These are phyloP conservation scores for Pleurotus djamor DNA, from an alignment of 768 basidiomycete genomes.

Conservation along the genomic window DNA sequence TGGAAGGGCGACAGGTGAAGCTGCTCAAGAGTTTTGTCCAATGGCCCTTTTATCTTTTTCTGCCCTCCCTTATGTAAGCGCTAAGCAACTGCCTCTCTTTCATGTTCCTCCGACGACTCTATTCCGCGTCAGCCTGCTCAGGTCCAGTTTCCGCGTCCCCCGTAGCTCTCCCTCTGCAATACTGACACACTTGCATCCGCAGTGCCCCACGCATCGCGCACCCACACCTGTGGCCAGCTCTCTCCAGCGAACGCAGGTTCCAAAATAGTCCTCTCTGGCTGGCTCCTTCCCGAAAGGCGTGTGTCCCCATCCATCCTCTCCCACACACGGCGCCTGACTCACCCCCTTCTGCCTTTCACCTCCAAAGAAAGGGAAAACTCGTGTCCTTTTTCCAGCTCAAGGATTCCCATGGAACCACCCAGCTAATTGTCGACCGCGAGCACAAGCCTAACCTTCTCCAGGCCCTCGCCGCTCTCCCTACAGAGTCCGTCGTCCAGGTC, in stretches of 20 bases:
- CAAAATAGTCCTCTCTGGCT: constrained; percentile 73
- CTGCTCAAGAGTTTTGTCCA: too few species aligned
- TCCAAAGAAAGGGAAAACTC: constrained; percentile 63
- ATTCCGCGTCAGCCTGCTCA: too few species aligned
- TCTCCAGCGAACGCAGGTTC: constrained; percentile 47
- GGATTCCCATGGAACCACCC: constrained; percentile 74
- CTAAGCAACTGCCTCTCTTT: too few species aligned
- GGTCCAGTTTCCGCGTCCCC: too few species aligned
- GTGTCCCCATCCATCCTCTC: constrained; percentile 23
- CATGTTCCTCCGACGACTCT: too few species aligned
- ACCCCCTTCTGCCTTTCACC: constrained; percentile 33
- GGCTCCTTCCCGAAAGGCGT: constrained; percentile 82
- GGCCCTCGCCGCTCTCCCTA: constrained; percentile 58
- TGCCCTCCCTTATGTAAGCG: too few species aligned
- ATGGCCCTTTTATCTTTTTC: too few species aligned
- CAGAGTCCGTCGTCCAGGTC: constrained; percentile 78
- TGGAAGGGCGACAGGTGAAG: constrained; percentile 10
- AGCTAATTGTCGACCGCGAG: constrained; percentile 67
- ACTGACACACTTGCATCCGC: too few species aligned
- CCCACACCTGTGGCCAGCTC: constrained; percentile 66
- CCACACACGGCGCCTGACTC: constrained; percentile 22
- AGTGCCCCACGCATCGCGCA: constrained; percentile 60
- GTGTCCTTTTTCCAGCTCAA: constrained; percentile 87
- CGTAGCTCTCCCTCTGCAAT: too few species aligned
- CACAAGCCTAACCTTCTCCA: constrained; percentile 28